phyloP scores from a whole-genome alignment of 306 rosid genomes.

The Dalbergia cochinchinensis region DNA sequence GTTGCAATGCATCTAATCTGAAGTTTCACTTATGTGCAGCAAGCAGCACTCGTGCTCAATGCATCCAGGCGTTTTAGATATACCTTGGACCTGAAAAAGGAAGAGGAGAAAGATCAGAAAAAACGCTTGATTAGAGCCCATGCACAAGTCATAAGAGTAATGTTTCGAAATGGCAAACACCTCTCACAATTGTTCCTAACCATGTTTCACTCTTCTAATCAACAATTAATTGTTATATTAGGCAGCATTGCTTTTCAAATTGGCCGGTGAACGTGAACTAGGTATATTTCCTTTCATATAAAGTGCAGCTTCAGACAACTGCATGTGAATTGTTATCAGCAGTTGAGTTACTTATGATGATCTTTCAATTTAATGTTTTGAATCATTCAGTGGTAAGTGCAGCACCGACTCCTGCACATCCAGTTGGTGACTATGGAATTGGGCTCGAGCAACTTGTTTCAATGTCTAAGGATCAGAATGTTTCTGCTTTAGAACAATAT shows the following conservation, averaged over 20 bases:
- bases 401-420: slow-evolving; percentile 52
- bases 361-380: slow-evolving; percentile 44
- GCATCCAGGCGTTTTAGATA: slow-evolving; percentile 96
- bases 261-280: slow-evolving; percentile 84
- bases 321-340: slow-evolving; percentile 21
- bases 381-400: slow-evolving; percentile 54
- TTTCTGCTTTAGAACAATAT: slow-evolving; percentile 65
- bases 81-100: slow-evolving; percentile 85
- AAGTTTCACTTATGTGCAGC: slow-evolving; percentile 68
- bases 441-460: slow-evolving; percentile 78
- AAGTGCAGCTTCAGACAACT: background rate
- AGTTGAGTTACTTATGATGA: slow-evolving; percentile 41
- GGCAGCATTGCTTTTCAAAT: slow-evolving; percentile 95
- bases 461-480: slow-evolving; percentile 77
- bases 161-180: slow-evolving; percentile 40
- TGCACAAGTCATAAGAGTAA: slow-evolving; percentile 99
- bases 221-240: slow-evolving; percentile 50
- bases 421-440: slow-evolving; percentile 67
- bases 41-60: slow-evolving; percentile 96
- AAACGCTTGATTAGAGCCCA: slow-evolving; percentile 91
- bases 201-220: slow-evolving; percentile 50
- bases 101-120: slow-evolving; percentile 76
- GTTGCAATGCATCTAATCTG: slow-evolving; percentile 44
- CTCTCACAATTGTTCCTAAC: slow-evolving; percentile 16
- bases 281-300: slow-evolving; percentile 60